Evolutionary conservation across 2,329 filamentous ascomycete species (phyloP).

Genomic region (Curvularia verruculosa): DNA sequence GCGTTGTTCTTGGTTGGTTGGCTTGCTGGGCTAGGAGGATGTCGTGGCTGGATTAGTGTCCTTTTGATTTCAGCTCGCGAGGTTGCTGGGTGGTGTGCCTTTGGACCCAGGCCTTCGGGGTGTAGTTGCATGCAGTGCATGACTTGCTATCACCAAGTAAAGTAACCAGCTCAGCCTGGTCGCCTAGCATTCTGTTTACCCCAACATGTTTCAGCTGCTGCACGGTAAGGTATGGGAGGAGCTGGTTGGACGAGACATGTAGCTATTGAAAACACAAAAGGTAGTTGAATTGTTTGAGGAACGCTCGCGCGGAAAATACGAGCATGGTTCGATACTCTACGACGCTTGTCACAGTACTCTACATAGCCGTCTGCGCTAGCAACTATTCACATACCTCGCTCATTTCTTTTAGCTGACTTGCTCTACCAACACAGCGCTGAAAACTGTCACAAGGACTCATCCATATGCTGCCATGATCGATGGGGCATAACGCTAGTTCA

Average conservation of each 20-base stretch:
- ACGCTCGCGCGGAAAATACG: neutral
- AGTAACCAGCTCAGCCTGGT: neutral
- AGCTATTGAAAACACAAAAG: neutral
- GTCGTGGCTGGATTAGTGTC: neutral
- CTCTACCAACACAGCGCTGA: neutral
- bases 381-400: neutral
- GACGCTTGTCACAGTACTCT: neutral
- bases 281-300: neutral
- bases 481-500: neutral
- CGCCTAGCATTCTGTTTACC: neutral
- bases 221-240: neutral
- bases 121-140: neutral
- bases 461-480: neutral
- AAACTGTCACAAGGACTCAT: neutral
- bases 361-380: neutral
- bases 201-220: neutral
- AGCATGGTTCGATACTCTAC: neutral
- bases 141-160: neutral
- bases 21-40: neutral
- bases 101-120: neutral
- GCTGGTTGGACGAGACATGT: neutral
- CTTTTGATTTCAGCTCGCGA: neutral
- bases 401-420: too few relatives aligned
- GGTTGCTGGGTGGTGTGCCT: neutral
- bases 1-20: neutral